Evolutionary conservation across 2,329 filamentous ascomycete genomes (phyloP).

Genomic region (Catunica adiposa): DNA sequence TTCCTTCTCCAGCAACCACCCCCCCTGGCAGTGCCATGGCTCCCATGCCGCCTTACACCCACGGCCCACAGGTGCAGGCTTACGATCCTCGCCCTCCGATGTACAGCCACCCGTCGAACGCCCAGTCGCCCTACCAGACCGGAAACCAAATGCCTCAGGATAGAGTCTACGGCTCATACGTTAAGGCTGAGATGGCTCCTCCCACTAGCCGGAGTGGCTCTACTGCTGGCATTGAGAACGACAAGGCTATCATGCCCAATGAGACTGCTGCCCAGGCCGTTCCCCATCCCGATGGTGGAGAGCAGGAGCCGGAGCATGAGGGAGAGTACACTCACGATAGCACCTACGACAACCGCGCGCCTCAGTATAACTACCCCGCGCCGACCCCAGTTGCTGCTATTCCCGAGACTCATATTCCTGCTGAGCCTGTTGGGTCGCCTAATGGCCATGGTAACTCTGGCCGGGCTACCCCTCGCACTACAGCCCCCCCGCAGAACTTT

Average conservation of each 20-base stretch:
- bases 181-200: slow-evolving; percentile 80
- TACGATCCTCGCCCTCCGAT: slow-evolving; percentile 67
- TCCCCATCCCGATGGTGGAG: slow-evolving; percentile 20
- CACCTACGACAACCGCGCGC: slow-evolving; percentile 50
- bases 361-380: slow-evolving; percentile 61
- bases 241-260: slow-evolving; percentile 42
- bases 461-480: slow-evolving; percentile 69
- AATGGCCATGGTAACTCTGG: slow-evolving; percentile 39
- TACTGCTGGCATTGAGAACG: slow-evolving; percentile 22
- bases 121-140: slow-evolving; percentile 56
- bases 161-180: slow-evolving; percentile 47
- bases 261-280: slow-evolving; percentile 38
- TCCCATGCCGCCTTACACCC: slow-evolving; percentile 58
- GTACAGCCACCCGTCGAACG: slow-evolving; percentile 54
- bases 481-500: slow-evolving; percentile 45
- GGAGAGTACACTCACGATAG: slow-evolving; percentile 73
- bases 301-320: slow-evolving; percentile 54
- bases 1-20: slow-evolving; percentile 83
- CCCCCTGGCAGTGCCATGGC: slow-evolving; percentile 65
- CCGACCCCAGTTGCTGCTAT: slow-evolving; percentile 48
- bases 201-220: slow-evolving; percentile 39
- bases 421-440: slow-evolving; percentile 71
- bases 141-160: slow-evolving; percentile 43
- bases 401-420: slow-evolving; percentile 61
- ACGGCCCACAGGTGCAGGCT: slow-evolving; percentile 38